Percentiles rank a stretch among this genome's conserved stretches.
These are phyloP conservation scores for Tulasnella sp. DNA, from an alignment of 768 basidiomycete species.

Conservation along the genomic window DNA sequence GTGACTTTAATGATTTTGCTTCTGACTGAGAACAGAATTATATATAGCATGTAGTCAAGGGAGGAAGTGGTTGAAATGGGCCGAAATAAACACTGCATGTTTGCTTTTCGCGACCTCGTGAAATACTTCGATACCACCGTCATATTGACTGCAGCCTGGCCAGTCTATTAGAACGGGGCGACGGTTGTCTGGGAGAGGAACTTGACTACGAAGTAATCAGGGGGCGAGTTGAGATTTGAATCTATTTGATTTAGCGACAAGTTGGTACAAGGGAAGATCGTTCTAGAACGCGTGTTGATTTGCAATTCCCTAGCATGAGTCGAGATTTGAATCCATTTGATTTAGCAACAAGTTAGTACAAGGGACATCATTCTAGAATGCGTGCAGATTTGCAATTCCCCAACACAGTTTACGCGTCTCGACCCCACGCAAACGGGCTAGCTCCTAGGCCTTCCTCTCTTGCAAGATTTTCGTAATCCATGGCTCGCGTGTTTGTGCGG, in stretches of 20 bases:
- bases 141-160: background rate
- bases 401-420: background rate
- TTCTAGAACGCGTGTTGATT: background rate
- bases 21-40: too few species aligned
- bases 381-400: background rate
- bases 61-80: too few species aligned
- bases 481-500: constrained; percentile 26
- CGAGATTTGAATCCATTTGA: background rate
- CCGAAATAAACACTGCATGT: background rate
- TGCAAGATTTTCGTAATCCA: constrained; percentile 23
- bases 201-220: background rate
- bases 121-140: background rate
- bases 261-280: background rate
- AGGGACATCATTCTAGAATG: background rate
- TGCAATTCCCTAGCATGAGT: background rate
- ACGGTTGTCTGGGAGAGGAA: background rate
- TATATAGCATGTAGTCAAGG: too few species aligned
- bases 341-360: background rate
- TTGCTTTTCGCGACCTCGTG: background rate
- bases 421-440: constrained; percentile 7
- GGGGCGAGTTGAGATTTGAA: background rate
- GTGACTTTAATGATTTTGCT: too few species aligned
- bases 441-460: background rate
- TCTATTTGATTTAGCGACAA: background rate
- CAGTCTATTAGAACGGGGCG: background rate